Base-by-base conservation (phyloP, 768 basidiomycete species). In the Suillus brevipes region DNA sequence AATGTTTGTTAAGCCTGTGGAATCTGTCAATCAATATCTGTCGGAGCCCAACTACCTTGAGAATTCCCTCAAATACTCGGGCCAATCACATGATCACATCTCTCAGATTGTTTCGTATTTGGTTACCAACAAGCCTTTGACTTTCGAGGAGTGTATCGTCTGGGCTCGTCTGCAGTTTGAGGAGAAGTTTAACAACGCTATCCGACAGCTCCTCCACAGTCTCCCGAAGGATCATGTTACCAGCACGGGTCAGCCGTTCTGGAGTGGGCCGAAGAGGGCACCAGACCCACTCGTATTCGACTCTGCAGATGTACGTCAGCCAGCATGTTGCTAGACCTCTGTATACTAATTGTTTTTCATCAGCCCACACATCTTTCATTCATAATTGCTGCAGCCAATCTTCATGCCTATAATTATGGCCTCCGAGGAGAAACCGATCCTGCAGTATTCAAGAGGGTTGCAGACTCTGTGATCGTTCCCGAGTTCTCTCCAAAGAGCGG, bases 131-230 rank as follows among this genome's bases (percentile, higher is more conserved):
- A 94, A 97, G 76, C 97, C 97, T 25, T 79, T 97, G 69, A 94
- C 94, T 16, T 95, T 99, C 68, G 95, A 99, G 70, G 95, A 99
- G 78, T 99, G 97, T 77, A 95, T 99, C 70, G 79, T 91, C 62
- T 99, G 97, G 97, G 97, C 97, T 43, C 86, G 97, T 40, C 79
- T 95, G 67, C 92, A 96, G 75, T 99, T 98, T 70, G 97, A 99
- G 80, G 87, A 89, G 64, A 93, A 92, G 74, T 99, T 93, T 76
- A 92, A 86, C 81, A 95, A 96, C 73, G 87, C 92, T 53, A 99
- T 99, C 75, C 89, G 89, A 65, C 97, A 99, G 76, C 81, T 99
- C 42, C 77, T 99, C 53, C 94, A 87, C 83, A 97, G 94, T 78
- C 82, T 99, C 69, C 97, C 97, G 13, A 97, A 95, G 77, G 97